These are phyloP conservation scores for Mycena floridula DNA, from an alignment of 768 basidiomycete genomes.

Conservation along the genomic window DNA sequence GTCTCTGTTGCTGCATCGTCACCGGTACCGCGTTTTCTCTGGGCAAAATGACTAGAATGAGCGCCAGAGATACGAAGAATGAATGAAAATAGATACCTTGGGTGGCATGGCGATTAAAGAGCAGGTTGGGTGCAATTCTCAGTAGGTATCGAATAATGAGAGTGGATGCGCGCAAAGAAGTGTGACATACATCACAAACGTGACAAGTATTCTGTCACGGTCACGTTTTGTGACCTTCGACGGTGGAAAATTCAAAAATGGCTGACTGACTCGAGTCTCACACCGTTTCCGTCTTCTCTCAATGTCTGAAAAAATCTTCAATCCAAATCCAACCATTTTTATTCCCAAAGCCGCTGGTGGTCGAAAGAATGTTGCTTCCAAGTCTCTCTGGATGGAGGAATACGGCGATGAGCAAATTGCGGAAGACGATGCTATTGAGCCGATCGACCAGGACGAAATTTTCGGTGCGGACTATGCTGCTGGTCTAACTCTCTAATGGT, in stretches of 20 bases:
- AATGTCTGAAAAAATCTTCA: slow-evolving; percentile 67
- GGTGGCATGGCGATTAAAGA: slow-evolving; percentile 14
- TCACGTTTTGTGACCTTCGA: too few species aligned
- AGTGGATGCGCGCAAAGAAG: too few species aligned
- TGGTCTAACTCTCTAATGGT: slow-evolving; percentile 2
- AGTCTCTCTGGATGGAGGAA: slow-evolving; percentile 60
- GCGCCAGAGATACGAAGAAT: neutral
- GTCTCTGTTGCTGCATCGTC: slow-evolving; percentile 24
- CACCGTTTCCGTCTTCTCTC: too few species aligned
- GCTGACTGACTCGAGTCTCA: too few species aligned
- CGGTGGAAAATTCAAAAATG: too few species aligned
- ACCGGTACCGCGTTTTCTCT: slow-evolving; percentile 55
- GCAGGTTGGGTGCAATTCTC: too few species aligned
- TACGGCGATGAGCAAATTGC: slow-evolving; percentile 20
- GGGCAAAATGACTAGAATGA: neutral
- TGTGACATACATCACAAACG: too few species aligned
- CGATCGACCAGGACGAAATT: slow-evolving; percentile 88
- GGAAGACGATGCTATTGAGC: slow-evolving; percentile 52
- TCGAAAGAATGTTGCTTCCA: slow-evolving; percentile 32
- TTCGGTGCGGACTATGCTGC: slow-evolving; percentile 52
- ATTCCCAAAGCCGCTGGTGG: slow-evolving; percentile 40
- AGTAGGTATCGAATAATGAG: too few species aligned
- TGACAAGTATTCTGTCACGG: too few species aligned
- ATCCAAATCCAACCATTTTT: slow-evolving; percentile 88
- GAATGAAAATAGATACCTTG: slow-evolving; percentile 9